Evolutionary conservation across 768 basidiomycete genomes (phyloP), one percentile per base, ranked within the genome.

Genomic region (Boletus tomentosulus): DNA sequence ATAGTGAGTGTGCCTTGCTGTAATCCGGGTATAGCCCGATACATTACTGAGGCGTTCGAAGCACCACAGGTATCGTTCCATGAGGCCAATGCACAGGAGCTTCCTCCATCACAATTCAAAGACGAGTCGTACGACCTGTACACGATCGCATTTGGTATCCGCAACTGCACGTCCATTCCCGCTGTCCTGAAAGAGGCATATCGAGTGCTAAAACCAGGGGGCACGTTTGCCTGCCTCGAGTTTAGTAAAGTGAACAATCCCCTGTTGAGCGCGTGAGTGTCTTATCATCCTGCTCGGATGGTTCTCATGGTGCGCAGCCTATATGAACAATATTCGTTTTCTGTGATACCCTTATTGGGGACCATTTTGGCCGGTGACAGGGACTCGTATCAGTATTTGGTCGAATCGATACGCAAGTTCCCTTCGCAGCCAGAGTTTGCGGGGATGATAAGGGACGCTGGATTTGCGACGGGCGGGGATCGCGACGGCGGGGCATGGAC

Each of bases 121-220:
- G 83, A 88, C 62, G 84, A 92, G 69, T 82, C 90, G 16, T 92
- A 95, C 59, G 94, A 99, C 73, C 75, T 98, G 16, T 99, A 99
- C 74, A 99, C 97, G 27, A 98, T 99, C 68, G 93, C 97, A 0
- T 99, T 99, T 62, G 96, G 97, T 25, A 98, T 98, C 61, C 82
- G 97, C 37, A 99, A 99, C 67, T 95, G 92, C 74, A 99, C 97
- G 16, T 91, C 90, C 46, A 83, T 98, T 54, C 87, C 89, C 1
- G 85, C 83, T 24, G 97, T 93, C 15, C 75, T 99, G 43, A 78
- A 78, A 54, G 93, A 98, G 68, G 97, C 97, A 2, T 75, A 96
- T 70, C 83, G 97, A 24, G 94, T 98, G 13, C 81, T 99, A 33
- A 98, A 95, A 69, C 97, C 97, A 0, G 97, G 97, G 53, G 97